Percentiles rank a stretch among this genome's conserved stretches.
phyloP scores from a whole-genome alignment of 768 basidiomycete species.

The Saitozyma podzolica region DNA sequence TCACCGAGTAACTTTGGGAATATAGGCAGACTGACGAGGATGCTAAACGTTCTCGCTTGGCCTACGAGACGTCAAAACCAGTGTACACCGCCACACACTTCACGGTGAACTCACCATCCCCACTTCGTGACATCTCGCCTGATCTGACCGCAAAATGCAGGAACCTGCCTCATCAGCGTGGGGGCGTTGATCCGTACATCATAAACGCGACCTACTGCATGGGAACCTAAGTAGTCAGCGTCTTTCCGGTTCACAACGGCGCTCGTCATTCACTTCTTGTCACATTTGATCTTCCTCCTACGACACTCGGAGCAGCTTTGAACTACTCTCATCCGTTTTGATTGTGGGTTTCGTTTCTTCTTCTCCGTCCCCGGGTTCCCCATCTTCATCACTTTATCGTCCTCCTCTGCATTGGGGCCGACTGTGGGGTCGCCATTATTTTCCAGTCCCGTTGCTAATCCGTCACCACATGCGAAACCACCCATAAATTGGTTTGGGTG shows the following conservation, averaged over 20 bases:
- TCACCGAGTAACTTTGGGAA: too few relatives aligned
- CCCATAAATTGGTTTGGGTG: too few relatives aligned
- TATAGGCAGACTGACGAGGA: conserved; percentile 15
- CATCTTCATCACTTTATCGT: too few relatives aligned
- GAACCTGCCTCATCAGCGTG: conserved; percentile 23
- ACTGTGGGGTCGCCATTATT: too few relatives aligned
- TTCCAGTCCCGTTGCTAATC: too few relatives aligned
- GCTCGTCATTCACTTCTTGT: conserved; percentile 42
- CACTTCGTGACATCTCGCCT: conserved; percentile 49
- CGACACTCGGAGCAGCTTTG: conserved; percentile 53
- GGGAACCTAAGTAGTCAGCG: conserved; percentile 33
- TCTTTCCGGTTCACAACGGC: neutral
- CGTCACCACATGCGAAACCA: too few relatives aligned
- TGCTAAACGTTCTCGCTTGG: conserved; percentile 32
- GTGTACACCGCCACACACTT: too few relatives aligned
- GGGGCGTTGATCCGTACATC: neutral
- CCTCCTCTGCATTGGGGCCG: too few relatives aligned
- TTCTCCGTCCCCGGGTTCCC: too few relatives aligned
- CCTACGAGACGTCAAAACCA: conserved; percentile 4
- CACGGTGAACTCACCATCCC: conserved; percentile 13
- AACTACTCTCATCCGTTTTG: conserved; percentile 46
- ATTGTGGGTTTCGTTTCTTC: conserved; percentile 34
- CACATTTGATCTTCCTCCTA: conserved; percentile 52
- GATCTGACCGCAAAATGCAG: conserved; percentile 46
- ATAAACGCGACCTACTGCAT: conserved; percentile 30